phyloP scores from a whole-genome alignment of 805 yeast species.

The Nakazawaea ishiwadae region DNA sequence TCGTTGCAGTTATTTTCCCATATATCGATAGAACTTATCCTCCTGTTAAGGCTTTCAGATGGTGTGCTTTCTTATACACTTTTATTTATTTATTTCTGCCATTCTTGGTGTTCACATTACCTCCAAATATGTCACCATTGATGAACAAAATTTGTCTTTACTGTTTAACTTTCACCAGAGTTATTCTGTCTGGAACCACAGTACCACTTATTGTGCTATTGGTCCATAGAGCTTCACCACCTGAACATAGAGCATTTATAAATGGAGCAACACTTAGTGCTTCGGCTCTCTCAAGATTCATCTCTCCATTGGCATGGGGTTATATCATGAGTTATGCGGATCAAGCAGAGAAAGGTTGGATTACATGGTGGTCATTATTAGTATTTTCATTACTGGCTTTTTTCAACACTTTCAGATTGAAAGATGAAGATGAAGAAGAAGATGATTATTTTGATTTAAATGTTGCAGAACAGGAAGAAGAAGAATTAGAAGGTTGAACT shows the following conservation, averaged over 20 bases:
- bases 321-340: constrained; percentile 11
- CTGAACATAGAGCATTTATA: constrained; percentile 52
- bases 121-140: constrained; percentile 12
- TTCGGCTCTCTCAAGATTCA: constrained; percentile 48
- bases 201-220: constrained; percentile 44
- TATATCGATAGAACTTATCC: constrained; percentile 42
- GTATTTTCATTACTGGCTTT: background rate
- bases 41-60: constrained; percentile 37
- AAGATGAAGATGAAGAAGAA: constrained; percentile 1
- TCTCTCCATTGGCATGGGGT: constrained; percentile 60
- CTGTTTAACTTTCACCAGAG: constrained; percentile 22
- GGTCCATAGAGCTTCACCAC: constrained; percentile 49
- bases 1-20: constrained; percentile 48
- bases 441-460: background rate
- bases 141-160: constrained; percentile 20
- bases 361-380: constrained; percentile 15
- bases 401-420: background rate
- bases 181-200: constrained; percentile 27
- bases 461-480: constrained; percentile 5
- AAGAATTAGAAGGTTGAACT: background rate
- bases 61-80: constrained; percentile 37
- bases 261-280: constrained; percentile 56
- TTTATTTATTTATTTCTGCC: constrained; percentile 44
- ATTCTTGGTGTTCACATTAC: constrained; percentile 39
- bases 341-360: constrained; percentile 8